Conservation (phyloP, 805 yeast species). For the Candida loeiensis region DNA sequence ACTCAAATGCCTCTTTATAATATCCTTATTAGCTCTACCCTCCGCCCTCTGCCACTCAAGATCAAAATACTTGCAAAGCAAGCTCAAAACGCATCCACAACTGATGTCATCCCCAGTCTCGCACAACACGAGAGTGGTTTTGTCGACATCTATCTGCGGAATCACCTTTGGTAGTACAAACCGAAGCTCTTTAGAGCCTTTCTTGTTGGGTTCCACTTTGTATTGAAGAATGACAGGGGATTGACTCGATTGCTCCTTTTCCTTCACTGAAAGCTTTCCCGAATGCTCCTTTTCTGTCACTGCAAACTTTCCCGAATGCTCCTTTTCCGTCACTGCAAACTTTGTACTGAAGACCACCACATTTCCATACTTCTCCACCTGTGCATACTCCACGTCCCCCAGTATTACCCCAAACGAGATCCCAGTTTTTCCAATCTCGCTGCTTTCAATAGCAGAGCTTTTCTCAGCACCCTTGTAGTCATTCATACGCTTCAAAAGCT, state of each 20-base stretch:
- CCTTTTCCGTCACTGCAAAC: background rate
- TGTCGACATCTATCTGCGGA: slow-evolving; percentile 15
- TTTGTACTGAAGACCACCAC: slow-evolving; percentile 26
- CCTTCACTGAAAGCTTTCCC: too few relatives aligned
- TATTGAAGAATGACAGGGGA: slow-evolving; percentile 11
- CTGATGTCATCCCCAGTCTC: slow-evolving; percentile 66
- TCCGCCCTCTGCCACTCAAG: slow-evolving; percentile 34
- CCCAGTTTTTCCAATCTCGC: slow-evolving; percentile 2
- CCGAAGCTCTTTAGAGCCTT: slow-evolving; percentile 63
- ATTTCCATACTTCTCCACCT: slow-evolving; percentile 6
- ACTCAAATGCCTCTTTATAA: slow-evolving; percentile 55
- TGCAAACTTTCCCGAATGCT: background rate
- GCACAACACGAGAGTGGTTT: slow-evolving; percentile 46
- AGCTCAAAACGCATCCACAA: slow-evolving; percentile 52
- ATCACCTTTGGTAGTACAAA: slow-evolving; percentile 43
- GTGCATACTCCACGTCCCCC: background rate
- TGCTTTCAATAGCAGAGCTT: background rate
- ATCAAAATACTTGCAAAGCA: slow-evolving; percentile 47
- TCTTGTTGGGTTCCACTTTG: slow-evolving; percentile 44
- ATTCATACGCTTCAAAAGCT: background rate
- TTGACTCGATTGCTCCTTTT: background rate
- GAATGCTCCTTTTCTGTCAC: too few relatives aligned
- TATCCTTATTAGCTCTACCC: slow-evolving; percentile 42
- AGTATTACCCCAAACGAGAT: slow-evolving; percentile 6
- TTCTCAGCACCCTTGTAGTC: background rate